Base-by-base conservation (phyloP, 371 early-diverging fungal genomes). In the Blastocladiella emersonii region DNA sequence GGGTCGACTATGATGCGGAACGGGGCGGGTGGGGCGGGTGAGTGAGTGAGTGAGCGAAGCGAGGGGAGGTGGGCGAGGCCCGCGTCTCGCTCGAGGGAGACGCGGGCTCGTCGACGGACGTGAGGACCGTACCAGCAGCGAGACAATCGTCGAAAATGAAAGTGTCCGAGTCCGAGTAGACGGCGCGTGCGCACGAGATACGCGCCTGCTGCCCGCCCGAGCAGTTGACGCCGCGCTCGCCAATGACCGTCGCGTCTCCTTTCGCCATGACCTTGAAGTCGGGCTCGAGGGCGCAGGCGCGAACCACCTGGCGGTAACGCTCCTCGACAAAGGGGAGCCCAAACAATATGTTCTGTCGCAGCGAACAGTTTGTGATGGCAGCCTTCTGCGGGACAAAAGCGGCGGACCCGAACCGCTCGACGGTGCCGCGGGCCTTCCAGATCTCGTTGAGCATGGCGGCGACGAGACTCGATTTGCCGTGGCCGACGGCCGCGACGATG, bases 281-380 rank as follows among this genome's bases (percentile, higher is more conserved):
- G 15, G 44, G 56, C 1, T 3, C 51, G 32, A 75, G 53, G 1
- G 68, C 60, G 62, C 71, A 72, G 30, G 65, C 66, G 34, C 56
- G 12, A 27, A 75, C 23, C 19, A 72, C 74, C 13, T 51, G 53
- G n/a, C 88, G 78, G 67, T 96, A 98, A 45, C 82, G 88, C 10
- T 70, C 73, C 35, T 76, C 78, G 62, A 93, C 89, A 68, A 76
- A 91, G 1, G 77, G 74, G 69, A 79, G 78, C 17, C 96, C 96
- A 82, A 96, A 96, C 23, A 89, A 68, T 68, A 97, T 89, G 69
- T 97, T 97, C 56, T 92, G 63, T 27, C 89, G 80, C 19, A 98
- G 63, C 0, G 93, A 87, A 34, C 86, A 85, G 67, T 92, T 93
- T 87, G 89, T 88, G 44, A 98, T 88, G 93, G 93, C 95, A 17